Evolutionary conservation across 2,329 filamentous ascomycete species (phyloP).

Genomic region (Pseudocercospora cruenta): DNA sequence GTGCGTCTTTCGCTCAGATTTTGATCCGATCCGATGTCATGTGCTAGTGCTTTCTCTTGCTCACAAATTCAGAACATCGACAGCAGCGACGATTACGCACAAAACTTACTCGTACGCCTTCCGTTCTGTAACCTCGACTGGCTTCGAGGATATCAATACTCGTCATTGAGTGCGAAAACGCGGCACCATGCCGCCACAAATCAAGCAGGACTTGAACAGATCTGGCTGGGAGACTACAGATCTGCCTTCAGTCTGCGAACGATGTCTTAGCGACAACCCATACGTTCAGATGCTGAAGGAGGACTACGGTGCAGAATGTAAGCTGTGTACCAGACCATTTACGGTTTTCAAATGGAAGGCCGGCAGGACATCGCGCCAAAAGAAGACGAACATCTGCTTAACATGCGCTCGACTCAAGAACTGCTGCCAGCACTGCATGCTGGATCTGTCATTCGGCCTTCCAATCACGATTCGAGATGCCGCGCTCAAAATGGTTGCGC

Average conservation of each 20-base stretch:
- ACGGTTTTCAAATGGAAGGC: slow-evolving; percentile 95
- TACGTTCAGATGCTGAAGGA: slow-evolving; percentile 99
- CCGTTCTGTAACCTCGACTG: neutral
- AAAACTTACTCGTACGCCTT: neutral
- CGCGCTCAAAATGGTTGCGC: slow-evolving; percentile 95
- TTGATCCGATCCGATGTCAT: neutral
- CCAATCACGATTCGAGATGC: slow-evolving; percentile 95
- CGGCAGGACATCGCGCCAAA: slow-evolving; percentile 87
- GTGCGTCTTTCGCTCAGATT: neutral
- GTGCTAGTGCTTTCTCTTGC: neutral
- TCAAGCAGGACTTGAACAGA: slow-evolving; percentile 93
- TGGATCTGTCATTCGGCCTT: slow-evolving; percentile 92
- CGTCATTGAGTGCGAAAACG: neutral
- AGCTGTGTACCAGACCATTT: slow-evolving; percentile 87
- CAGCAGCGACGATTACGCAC: neutral
- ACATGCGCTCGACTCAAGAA: slow-evolving; percentile 98
- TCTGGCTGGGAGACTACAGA: slow-evolving; percentile 95
- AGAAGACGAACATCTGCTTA: slow-evolving; percentile 91
- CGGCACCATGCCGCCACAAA: slow-evolving; percentile 76
- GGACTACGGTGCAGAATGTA: slow-evolving; percentile 75
- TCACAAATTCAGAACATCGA: neutral
- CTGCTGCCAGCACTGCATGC: slow-evolving; percentile 98
- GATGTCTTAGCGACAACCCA: slow-evolving; percentile 91
- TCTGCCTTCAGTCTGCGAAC: slow-evolving; percentile 87
- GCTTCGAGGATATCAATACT: neutral